Conservation (phyloP, 768 basidiomycete genomes). For the Lyophyllum shimeji region DNA sequence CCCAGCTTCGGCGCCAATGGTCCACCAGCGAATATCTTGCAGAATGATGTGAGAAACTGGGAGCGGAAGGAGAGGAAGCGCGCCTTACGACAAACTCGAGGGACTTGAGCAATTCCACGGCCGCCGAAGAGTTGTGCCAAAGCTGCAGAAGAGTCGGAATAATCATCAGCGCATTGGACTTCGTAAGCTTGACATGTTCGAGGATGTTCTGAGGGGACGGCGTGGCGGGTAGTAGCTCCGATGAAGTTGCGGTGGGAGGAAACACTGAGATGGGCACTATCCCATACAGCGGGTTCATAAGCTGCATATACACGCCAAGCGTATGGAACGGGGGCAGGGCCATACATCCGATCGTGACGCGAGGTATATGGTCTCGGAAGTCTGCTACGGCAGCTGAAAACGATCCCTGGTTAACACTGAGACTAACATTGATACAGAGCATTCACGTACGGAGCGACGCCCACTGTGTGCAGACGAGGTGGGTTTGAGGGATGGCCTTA, state of each 20-base stretch:
- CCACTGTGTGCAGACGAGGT: conserved; percentile 23
- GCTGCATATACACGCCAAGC: conserved; percentile 23
- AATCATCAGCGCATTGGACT: conserved; percentile 21
- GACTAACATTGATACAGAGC: neutral
- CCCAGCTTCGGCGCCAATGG: conserved; percentile 31
- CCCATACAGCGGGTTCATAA: conserved; percentile 24
- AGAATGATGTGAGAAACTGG: neutral
- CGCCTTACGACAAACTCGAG: conserved; percentile 28
- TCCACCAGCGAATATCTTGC: conserved; percentile 29
- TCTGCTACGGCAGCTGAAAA: conserved; percentile 12
- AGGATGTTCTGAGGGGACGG: conserved; percentile 37
- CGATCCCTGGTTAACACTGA: neutral
- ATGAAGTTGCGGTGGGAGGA: conserved; percentile 23
- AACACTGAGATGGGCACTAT: conserved; percentile 21
- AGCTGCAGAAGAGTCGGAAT: conserved; percentile 30
- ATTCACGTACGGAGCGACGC: conserved; percentile 22
- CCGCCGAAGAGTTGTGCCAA: conserved; percentile 24
- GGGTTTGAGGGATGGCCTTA: conserved; percentile 31
- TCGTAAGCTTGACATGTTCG: conserved; percentile 18
- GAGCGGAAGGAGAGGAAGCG: neutral
- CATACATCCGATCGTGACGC: conserved; percentile 22
- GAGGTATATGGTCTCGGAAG: conserved; percentile 9
- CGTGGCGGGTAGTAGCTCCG: conserved; percentile 26
- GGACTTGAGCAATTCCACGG: conserved; percentile 23
- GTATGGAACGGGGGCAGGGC: conserved; percentile 33